phyloP scores from a whole-genome alignment of 169 alveolate genomes.

The Plasmodium fragile region DNA sequence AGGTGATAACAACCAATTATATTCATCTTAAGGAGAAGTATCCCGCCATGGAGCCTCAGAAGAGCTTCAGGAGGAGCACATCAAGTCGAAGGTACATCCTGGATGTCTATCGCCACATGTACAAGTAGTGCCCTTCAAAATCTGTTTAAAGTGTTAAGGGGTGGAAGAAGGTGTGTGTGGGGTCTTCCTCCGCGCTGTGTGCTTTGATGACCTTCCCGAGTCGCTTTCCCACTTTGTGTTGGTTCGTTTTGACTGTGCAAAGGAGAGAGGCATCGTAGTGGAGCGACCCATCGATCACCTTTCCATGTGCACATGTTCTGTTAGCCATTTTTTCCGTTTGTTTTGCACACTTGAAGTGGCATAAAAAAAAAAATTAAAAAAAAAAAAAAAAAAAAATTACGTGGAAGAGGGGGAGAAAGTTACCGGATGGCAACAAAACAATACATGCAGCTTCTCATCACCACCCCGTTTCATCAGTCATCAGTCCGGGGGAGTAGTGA shows the following conservation, averaged over 20 bases:
- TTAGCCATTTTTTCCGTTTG: neutral
- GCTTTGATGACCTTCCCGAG: neutral
- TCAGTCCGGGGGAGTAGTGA: neutral
- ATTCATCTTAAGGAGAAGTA: constrained; percentile 54
- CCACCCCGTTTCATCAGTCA: too few species aligned
- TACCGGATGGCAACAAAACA: too few species aligned
- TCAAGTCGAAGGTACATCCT: constrained; percentile 58
- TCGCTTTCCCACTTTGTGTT: neutral
- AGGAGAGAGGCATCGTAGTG: neutral
- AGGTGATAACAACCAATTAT: constrained; percentile 43
- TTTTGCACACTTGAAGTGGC: neutral
- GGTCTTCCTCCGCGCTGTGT: neutral
- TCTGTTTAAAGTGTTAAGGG: neutral
- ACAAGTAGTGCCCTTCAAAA: constrained; percentile 1
- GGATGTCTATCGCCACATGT: constrained; percentile 62
- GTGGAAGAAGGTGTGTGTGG: neutral
- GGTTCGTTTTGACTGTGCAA: neutral
- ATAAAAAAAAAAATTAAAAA: too few species aligned
- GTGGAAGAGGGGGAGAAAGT: too few species aligned
- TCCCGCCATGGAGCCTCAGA: constrained; percentile 74
- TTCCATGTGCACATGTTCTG: neutral
- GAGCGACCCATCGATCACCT: neutral
- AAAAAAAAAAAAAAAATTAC: too few species aligned
- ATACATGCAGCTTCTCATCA: too few species aligned
- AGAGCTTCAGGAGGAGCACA: constrained; percentile 45